Evolutionary conservation across 2,329 filamentous ascomycete genomes (phyloP), one percentile per base, ranked within the genome.

Genomic region (Thelonectria blattea): DNA sequence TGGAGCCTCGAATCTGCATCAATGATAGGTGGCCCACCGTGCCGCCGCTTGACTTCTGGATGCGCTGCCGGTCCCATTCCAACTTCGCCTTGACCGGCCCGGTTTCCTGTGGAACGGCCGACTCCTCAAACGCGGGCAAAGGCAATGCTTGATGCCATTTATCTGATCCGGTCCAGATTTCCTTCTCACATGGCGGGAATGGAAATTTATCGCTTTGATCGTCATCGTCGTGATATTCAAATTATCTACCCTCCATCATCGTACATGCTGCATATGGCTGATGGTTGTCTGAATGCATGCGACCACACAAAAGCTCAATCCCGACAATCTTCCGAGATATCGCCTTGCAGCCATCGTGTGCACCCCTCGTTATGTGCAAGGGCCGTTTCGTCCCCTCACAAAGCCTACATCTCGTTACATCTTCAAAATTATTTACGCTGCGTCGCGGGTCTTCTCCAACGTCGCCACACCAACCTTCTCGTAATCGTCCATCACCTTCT

Each of bases 401-500:
- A 20, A 46, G 39, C 41, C 53, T 52, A 30, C 32, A 27, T 59
- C 41, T 56, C 46, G 43, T 58, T 53, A 42, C 32, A 39, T 51
- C 58, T 20, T 43, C 50, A 51, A 30, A 42, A 60, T 46, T 46
- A 61, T 49, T 64, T 61, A 65, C 53, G 55, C 62, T 51, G 63
- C 59, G 39, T 59, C 56, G 12, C 62, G 60, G 9, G 32, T 58
- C 52, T 66, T 64, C 47, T 65, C 62, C 32, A 60, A 61, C 18
- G 61, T 48, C 12, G 54, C 52, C 49, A 73, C 69, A 12, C 65
- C 62, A 39, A 71, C 67, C 54, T 80, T 70, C 62, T 81, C 79
- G 68, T 85, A 86, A 39, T 76, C 77, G 52, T 80, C 73, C 72
- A 86, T 74, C 4, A 84, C 74, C 24, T 77, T 76, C 27, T 75